Conservation (phyloP, 441 rosid genomes). For the Dalechampia spathulata region DNA sequence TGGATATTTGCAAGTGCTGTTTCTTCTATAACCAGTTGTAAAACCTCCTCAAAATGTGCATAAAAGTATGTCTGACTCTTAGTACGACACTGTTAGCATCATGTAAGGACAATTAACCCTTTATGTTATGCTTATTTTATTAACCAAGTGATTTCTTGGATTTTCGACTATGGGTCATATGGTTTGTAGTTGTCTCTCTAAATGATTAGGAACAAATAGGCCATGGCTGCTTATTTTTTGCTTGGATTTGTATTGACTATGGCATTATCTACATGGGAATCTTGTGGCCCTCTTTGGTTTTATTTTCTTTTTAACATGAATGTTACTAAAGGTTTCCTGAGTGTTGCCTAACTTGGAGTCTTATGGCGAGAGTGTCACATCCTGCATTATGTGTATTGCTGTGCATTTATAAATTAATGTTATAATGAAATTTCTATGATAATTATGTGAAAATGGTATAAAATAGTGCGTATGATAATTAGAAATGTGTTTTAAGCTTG, state of each 20-base stretch:
- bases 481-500: too few species aligned
- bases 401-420: too few species aligned
- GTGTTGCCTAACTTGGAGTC: slow-evolving; percentile 55
- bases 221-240: slow-evolving; percentile 17
- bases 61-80: neutral
- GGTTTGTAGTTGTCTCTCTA: slow-evolving; percentile 4
- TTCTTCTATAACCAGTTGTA: neutral
- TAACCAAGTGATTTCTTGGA: neutral
- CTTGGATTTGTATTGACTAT: slow-evolving; percentile 19
- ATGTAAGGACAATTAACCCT: neutral
- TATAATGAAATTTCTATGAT: too few species aligned
- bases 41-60: neutral
- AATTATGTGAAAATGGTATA: too few species aligned
- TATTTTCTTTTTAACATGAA: slow-evolving; percentile 42
- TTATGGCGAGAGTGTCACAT: slow-evolving; percentile 70
- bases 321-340: slow-evolving; percentile 82
- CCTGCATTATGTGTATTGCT: too few species aligned
- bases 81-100: neutral
- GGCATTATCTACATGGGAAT: slow-evolving; percentile 31
- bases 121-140: neutral
- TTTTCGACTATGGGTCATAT: slow-evolving; percentile 1
- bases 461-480: too few species aligned
- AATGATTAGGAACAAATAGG: slow-evolving; percentile 8
- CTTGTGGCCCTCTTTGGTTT: slow-evolving; percentile 37
- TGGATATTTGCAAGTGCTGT: neutral